phyloP scores from a whole-genome alignment of 2,329 filamentous ascomycete genomes.

The Dactylonectria estremocensis region DNA sequence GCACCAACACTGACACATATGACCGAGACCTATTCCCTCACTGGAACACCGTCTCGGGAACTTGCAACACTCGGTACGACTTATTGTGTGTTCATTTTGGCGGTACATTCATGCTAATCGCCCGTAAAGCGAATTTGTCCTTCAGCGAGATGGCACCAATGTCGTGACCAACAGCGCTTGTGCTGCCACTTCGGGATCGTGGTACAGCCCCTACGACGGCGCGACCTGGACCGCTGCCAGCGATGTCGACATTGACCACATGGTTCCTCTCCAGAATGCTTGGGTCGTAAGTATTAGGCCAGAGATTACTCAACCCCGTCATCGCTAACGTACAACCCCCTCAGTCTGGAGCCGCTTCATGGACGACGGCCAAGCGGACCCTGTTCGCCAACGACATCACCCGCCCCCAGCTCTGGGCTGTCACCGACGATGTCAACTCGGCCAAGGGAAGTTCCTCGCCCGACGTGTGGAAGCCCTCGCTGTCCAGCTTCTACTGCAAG shows the following conservation, averaged over 20 bases:
- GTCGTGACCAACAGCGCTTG: constrained; percentile 75
- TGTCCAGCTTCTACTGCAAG: constrained; percentile 80
- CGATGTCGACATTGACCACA: constrained; percentile 87
- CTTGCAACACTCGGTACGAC: constrained; percentile 77
- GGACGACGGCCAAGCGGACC: constrained; percentile 78
- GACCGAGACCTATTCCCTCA: constrained; percentile 78
- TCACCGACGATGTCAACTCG: constrained; percentile 84
- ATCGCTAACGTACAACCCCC: constrained; percentile 26
- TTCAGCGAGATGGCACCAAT: constrained; percentile 79
- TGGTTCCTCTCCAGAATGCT: constrained; percentile 85
- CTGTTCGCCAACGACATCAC: constrained; percentile 83
- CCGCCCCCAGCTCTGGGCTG: constrained; percentile 83
- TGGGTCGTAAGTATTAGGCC: constrained; percentile 74
- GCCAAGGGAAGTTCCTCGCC: constrained; percentile 81
- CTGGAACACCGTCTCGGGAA: constrained; percentile 76
- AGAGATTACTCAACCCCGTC: background rate
- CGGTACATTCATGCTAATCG: constrained; percentile 25
- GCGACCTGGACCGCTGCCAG: constrained; percentile 76
- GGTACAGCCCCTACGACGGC: constrained; percentile 83
- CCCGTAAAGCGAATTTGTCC: constrained; percentile 71
- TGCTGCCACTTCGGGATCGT: constrained; percentile 75
- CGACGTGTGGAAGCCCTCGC: constrained; percentile 82
- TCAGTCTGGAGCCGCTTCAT: constrained; percentile 78
- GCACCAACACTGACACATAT: constrained; percentile 71
- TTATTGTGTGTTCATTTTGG: background rate